Evolutionary conservation across 257 asterid species (phyloP).

Genomic region (Leonotis leonurus): DNA sequence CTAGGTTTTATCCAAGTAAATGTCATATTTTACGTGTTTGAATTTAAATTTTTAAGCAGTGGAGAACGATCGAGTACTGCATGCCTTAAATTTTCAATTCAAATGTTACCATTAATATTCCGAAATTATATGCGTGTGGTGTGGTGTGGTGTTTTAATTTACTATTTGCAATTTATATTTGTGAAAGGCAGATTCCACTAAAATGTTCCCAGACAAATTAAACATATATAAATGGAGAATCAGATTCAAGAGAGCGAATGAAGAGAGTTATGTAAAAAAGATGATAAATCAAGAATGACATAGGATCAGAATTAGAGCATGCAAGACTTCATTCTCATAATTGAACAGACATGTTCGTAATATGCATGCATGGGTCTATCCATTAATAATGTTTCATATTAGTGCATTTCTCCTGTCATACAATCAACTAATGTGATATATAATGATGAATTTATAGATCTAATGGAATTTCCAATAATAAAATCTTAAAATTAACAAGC

Average conservation of each 20-base stretch:
- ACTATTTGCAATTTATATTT: neutral
- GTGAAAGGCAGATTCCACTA: neutral
- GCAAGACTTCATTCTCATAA: conserved; percentile 11
- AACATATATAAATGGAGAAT: conserved; percentile 11
- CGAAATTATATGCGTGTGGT: neutral
- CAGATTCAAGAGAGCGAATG: conserved; percentile 17
- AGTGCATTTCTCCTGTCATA: too few species aligned
- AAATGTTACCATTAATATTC: neutral
- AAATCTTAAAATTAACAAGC: too few species aligned
- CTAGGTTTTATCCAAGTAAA: too few species aligned
- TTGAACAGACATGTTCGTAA: conserved; percentile 7
- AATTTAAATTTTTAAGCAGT: too few species aligned
- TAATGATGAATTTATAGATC: too few species aligned
- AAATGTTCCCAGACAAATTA: neutral
- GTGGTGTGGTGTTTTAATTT: neutral
- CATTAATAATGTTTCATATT: conserved; percentile 15
- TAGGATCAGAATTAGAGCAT: conserved; percentile 12
- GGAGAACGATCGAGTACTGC: neutral
- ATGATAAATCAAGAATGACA: conserved; percentile 21
- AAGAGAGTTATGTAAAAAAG: conserved; percentile 15
- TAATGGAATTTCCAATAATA: too few species aligned
- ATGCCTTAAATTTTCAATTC: neutral
- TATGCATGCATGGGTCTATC: conserved; percentile 22
- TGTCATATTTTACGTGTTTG: too few species aligned
- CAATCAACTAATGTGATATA: too few species aligned